Base-by-base conservation (phyloP, 1,284 basidiomycete species). In the Rhodotorula sp. region DNA sequence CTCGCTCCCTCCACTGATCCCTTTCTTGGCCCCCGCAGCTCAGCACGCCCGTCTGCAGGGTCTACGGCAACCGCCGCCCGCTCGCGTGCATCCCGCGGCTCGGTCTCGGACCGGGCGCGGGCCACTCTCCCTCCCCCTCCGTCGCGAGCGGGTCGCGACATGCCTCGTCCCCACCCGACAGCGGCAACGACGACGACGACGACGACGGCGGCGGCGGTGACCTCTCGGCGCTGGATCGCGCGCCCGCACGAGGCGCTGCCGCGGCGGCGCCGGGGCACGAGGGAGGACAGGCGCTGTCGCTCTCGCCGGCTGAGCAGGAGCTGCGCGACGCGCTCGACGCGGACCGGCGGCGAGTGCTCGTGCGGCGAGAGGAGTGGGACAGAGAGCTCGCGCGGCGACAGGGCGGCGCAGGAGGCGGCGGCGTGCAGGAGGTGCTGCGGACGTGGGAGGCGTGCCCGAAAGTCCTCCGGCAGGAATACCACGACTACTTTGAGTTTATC, bases 401-500 rank as follows among this genome's bases (percentile, higher is more conserved):
- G 29, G 39, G 3, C 2, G n/a, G 27, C 27, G 34, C 12, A 12
- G n/a, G 15, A 27, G 25, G 55, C 17, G 25, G 53, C 0, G 55
- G 53, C 44, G 53, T 68, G 36, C 56, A 59, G 59, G 29, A 61
- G 17, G 63, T 62, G 48, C 15, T 69, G 6, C n/a, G 55, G 34
- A 68, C 72, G 12, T 76, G 58, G 59, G 74, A 76, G 55, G 72
- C 74, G 22, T 76, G 74, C 32, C 65, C 67, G 0, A 62, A 58
- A 27, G 70, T 73, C 27, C 58, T 76, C 46, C 66, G 59, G 25
- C 27, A 46, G 41, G 74, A 76, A 61, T 57, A 64, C 41, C 64
- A 57, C 37, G 74, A 76, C 56, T 76, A 67, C 29, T 71, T 71
- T 36, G 74, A 76, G 46, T 76, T 72, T 55, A 58, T 74, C 53